Conservation (phyloP, 2,329 filamentous ascomycete species). For the Cryphonectria nitschkei region DNA sequence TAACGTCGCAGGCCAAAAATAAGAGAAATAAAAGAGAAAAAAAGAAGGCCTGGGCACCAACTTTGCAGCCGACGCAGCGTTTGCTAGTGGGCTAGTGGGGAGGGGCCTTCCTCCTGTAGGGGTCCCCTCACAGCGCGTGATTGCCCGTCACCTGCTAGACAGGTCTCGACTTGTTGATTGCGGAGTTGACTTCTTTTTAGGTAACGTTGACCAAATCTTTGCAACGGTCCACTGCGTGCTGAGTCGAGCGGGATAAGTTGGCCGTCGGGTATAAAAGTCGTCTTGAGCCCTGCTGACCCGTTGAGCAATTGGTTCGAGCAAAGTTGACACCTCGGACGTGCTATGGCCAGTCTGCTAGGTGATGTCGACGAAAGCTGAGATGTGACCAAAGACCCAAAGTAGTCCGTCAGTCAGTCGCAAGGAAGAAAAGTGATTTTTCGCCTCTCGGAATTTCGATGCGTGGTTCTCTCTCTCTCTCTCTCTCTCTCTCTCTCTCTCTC, state of each 20-base stretch:
- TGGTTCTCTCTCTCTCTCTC: neutral
- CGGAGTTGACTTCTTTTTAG: constrained; percentile 27
- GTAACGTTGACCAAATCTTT: constrained; percentile 28
- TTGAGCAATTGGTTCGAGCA: neutral
- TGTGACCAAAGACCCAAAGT: neutral
- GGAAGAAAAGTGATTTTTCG: constrained; percentile 15
- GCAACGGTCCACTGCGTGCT: constrained; percentile 25
- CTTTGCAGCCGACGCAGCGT: constrained; percentile 20
- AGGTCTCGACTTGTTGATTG: constrained; percentile 20
- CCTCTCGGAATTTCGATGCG: constrained; percentile 18
- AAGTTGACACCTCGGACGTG: constrained; percentile 9
- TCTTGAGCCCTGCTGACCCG: constrained; percentile 23
- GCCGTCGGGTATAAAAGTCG: constrained; percentile 28
- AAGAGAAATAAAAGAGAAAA: neutral
- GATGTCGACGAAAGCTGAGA: constrained; percentile 5
- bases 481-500: too few species aligned
- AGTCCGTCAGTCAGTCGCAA: neutral
- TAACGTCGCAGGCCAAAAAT: constrained; percentile 10
- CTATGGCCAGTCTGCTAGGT: neutral
- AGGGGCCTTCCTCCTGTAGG: neutral
- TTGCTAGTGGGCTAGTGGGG: neutral
- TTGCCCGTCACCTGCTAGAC: constrained; percentile 12
- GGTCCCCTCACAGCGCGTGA: constrained; percentile 25
- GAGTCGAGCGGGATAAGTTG: constrained; percentile 27
- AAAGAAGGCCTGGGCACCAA: constrained; percentile 13